Evolutionary conservation across 2,329 filamentous ascomycete species (phyloP), one percentile per base, ranked within the genome.

Genomic region (Paecilomyces fulvus): DNA sequence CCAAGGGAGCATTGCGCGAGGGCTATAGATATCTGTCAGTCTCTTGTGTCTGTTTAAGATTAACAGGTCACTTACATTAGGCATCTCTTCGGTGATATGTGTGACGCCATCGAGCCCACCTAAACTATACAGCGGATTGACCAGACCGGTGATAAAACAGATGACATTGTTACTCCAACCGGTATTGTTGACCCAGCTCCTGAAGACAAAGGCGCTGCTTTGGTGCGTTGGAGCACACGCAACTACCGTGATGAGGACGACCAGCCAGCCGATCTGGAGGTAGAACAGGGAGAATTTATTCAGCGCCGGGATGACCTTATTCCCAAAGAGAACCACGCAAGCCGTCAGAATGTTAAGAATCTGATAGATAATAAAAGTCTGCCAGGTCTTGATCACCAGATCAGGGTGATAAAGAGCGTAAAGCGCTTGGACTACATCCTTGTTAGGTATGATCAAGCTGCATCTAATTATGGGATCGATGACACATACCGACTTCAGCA

Each of bases 11-110:
- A 31, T 53, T 20, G 3, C 7, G 65, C 68, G n/a, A 70, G 58
- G 30, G 68, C 67, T 0, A 67, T 67, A 31, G 70, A 70, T 50
- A 70, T 50, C 62, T 58, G 43, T 65, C 67, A 4, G 68, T 67
- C 67, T 70, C 49, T 21, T 7, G n/a, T 49, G 23, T 57, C 25
- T 55, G 14, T 52, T 56, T 25, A 49, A 20, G 17, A 25, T 25
- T 12, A 23, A 3, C 30, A 46, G 23, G 31, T 2, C 54, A 69
- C 76, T 67, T 59, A 77, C 76, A 56, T 76, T 76, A n/a, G 75
- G 73, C 67, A 80, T 79, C 64, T 80, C 79, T 60, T 80, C 78
- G 0, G 78, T 77, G 49, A 81, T 77, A 62, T 81, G 78, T 60
- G 75, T 75, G 3, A 77, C 74, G 0, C 75, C 75, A 59, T 80